Conservation (phyloP, 345 rosid species). For the Populus alba region DNA sequence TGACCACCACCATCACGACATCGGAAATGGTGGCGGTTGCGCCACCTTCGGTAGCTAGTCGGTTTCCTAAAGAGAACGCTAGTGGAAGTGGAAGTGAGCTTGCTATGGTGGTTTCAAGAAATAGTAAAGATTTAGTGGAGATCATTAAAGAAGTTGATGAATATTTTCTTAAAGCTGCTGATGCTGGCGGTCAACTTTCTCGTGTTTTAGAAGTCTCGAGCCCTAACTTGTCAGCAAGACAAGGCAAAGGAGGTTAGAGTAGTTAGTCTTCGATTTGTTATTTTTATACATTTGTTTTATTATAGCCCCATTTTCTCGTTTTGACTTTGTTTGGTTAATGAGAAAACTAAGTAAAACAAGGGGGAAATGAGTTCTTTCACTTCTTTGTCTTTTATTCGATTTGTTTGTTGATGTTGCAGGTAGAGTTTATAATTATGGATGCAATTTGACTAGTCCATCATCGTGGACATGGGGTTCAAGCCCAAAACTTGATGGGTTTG, state of each 20-base stretch:
- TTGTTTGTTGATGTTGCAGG: slow-evolving; percentile 31
- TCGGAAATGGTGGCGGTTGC: slow-evolving; percentile 36
- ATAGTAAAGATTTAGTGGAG: slow-evolving; percentile 76
- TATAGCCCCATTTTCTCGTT: not conserved
- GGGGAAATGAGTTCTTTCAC: not conserved
- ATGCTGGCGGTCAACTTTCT: slow-evolving; percentile 68
- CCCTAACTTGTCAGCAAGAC: slow-evolving; percentile 37
- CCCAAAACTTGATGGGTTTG: slow-evolving; percentile 48
- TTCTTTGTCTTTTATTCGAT: not conserved
- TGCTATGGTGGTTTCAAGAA: slow-evolving; percentile 80
- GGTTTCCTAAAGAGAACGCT: slow-evolving; percentile 56
- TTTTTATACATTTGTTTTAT: not conserved
- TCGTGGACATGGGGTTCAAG: slow-evolving; percentile 70
- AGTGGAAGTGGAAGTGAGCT: slow-evolving; percentile 57
- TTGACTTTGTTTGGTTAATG: slow-evolving; percentile 1
- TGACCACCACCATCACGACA: slow-evolving; percentile 24
- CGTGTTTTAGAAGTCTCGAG: slow-evolving; percentile 61
- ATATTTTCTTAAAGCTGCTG: slow-evolving; percentile 78
- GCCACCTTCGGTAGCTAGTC: slow-evolving; percentile 53
- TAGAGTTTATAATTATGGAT: slow-evolving; percentile 56
- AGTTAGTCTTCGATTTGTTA: not conserved
- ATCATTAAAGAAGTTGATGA: slow-evolving; percentile 91
- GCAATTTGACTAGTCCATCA: slow-evolving; percentile 55
- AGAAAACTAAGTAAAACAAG: not conserved
- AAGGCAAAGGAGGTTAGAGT: slow-evolving; percentile 51